A percentile compares a stretch with the other conserved stretches of the same genome.
Evolutionary conservation across 495 filamentous ascomycete genomes (phyloP).

Genomic region (Penicillium flavigenum): DNA sequence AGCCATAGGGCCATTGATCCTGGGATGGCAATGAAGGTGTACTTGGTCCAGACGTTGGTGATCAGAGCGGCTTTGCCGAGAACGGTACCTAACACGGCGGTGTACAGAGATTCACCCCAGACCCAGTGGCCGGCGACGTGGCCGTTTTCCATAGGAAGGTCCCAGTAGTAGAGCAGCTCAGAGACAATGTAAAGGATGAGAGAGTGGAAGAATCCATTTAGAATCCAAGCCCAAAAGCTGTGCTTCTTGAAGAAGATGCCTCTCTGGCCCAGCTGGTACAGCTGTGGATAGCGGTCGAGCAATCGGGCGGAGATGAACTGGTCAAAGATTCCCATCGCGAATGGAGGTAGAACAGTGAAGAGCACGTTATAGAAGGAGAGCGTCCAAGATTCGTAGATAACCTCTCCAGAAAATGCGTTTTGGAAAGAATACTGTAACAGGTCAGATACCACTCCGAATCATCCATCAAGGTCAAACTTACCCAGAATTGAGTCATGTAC

Average conservation of each 20-base stretch:
- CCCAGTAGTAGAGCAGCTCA: constrained; percentile 74
- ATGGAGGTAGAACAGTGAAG: constrained; percentile 91
- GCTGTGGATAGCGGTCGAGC: constrained; percentile 95
- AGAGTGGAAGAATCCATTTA: constrained; percentile 94
- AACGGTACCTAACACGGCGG: constrained; percentile 83
- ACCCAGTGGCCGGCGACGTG: constrained; percentile 91
- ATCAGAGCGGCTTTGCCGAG: constrained; percentile 94
- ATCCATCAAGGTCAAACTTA: constrained; percentile 39
- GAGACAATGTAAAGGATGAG: constrained; percentile 85
- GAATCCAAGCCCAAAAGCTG: constrained; percentile 89
- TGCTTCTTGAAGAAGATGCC: constrained; percentile 89
- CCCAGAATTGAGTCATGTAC: constrained; percentile 99
- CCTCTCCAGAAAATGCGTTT: constrained; percentile 95
- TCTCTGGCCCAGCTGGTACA: constrained; percentile 91
- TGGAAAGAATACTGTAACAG: constrained; percentile 80
- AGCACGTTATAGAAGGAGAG: constrained; percentile 99
- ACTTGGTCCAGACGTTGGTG: constrained; percentile 99
- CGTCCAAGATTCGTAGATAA: constrained; percentile 99
- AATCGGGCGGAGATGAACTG: constrained; percentile 96
- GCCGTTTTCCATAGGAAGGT: constrained; percentile 73
- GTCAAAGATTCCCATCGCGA: constrained; percentile 95
- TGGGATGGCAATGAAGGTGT: constrained; percentile 91
- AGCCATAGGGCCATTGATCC: constrained; percentile 92
- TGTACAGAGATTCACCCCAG: constrained; percentile 92
- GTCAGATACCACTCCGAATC: constrained; percentile 34